Evolutionary conservation across 2,329 filamentous ascomycete genomes (phyloP), one percentile per base, ranked within the genome.

Genomic region (Aureobasidium sp.): DNA sequence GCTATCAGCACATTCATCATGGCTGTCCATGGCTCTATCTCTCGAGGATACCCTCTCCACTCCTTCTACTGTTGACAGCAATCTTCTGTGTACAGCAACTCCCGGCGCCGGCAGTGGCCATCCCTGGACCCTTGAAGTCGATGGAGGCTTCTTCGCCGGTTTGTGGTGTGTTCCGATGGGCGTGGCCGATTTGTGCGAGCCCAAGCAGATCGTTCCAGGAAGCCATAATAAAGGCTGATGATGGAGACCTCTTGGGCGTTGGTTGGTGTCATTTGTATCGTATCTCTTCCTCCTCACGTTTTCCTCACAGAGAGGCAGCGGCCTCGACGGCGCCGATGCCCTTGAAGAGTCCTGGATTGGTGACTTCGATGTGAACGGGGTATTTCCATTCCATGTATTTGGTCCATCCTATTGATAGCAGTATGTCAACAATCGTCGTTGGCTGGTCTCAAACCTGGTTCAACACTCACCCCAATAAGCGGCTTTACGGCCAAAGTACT

Each of bases 341-440:
- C 65, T 78, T 80, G 74, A 81, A 81, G 2, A 72, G 65, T 43
- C 68, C 70, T 6, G 76, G 74, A 66, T 71, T 80, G n/a, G 78
- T 77, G 27, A 81, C 71, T 52, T 77, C 75, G 47, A 96, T 81
- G 65, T 95, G 88, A 62, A 96, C 87, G 0, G 86, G 86, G 72
- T 96, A 94, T 74, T 89, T 87, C 92, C 92, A 97, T 74, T 91
- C 85, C 92, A 97, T 97, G 73, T 92, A 95, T 70, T 88, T 87
- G 26, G 87, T 88, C 92, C 93, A 97, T 68, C 91, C 92, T 96
- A 68, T 47, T 65, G 1, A 2, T n/a, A 2, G 0, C 9, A 37
- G 46, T 10, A 72, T 63, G 73, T 72, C 61, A 63, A 36, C 47
- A 37, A 8, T 10, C 48, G 43, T 37, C 13, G 29, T 8, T 32